Evolutionary conservation across 208 protist species (phyloP), one percentile per base, ranked within the genome.

Genomic region (Trypanosoma avium): DNA sequence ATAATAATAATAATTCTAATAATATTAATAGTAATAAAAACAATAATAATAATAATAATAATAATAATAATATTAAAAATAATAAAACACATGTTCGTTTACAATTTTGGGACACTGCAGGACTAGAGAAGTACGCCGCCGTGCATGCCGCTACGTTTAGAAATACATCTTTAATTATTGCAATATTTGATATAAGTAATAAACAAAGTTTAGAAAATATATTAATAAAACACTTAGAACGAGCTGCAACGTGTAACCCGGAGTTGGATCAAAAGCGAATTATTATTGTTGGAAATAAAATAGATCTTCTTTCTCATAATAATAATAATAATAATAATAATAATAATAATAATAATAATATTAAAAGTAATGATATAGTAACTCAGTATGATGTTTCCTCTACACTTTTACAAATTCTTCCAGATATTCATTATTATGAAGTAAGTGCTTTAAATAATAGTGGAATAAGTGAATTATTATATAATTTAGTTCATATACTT

Each of bases 131-230:
- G 19, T 99, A 98, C 69, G 90, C 97, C 26, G 95, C 97, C 8
- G 97, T 98, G 61, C 98, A 97, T 10, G 56, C 69, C 13, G 74
- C 67, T 13, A 79, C 70, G 2, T 82, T 74, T 21, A 69, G 77
- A n/a, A 70, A 99, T 71, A 97, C 93, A 17, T 92, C 84, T 12
- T 94, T 98, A 12, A 94, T 97, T 8, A 74, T 99, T 32, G 79
- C 97, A 38, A 96, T 99, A 12, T 99, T 98, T 77, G 97, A 99
- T 73, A 90, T 99, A 40, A 98, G 93, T 38, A 96, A 90, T 86
- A 69, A 74, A 21, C 69, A 57, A 8, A 96, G 86, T 4, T 98
- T 99, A 73, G 38, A 87, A 19, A 70, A 88, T 38, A 77, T 88
- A n/a, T 54, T 65, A n/a, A 19, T n/a, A 4, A 60, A 17, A 15